Evolutionary conservation across 345 rosid species (phyloP), one percentile per base, ranked within the genome.

Genomic region (Theobroma cacao): DNA sequence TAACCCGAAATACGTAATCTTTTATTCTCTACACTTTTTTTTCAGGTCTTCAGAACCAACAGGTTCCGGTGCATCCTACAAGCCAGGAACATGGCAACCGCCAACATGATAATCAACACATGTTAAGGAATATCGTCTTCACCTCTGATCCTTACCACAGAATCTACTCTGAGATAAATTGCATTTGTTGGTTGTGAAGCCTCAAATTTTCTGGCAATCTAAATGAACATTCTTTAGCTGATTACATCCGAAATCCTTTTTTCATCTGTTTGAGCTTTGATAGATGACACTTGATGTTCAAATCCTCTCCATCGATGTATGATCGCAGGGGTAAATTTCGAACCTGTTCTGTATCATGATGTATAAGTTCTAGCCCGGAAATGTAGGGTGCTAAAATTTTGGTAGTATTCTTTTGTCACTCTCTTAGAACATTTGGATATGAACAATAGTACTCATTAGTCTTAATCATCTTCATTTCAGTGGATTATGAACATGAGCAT

Each of bases 41-140:
- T 85, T 82, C 87, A 96, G 98, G 83, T 82, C 87, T 66, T 77
- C 91, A 0, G 97, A 96, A 79, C 97, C 98, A 60, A 82, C 91
- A 55, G 99, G 98, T 81, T 88, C 97, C 18, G 97, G 99, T 70
- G 80, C 90, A 84, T 85, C 94, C 61, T 96, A 77, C 84, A 88
- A 78, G 84, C 97, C 98, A 1, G 99, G 98, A 84, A 90, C 97
- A 72, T 96, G 99, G 99, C 99, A 92, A 75, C 94, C 99, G 1
- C 97, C 99, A 31, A 84, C 92, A 38, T 91, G 90, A 91, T 64
- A 62, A 53, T 47, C 31, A 20, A 41, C 33, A 41, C 55, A 26
- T 28, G 40, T 17, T 48, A 24, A 43, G 3, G 34, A 45, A 20
- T 30, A 14, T 31, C 52, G 18, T 6, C 26, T 3, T 48, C 53